Evolutionary conservation across 140 eudicot species (phyloP).

Genomic region (Flaveria floridana): DNA sequence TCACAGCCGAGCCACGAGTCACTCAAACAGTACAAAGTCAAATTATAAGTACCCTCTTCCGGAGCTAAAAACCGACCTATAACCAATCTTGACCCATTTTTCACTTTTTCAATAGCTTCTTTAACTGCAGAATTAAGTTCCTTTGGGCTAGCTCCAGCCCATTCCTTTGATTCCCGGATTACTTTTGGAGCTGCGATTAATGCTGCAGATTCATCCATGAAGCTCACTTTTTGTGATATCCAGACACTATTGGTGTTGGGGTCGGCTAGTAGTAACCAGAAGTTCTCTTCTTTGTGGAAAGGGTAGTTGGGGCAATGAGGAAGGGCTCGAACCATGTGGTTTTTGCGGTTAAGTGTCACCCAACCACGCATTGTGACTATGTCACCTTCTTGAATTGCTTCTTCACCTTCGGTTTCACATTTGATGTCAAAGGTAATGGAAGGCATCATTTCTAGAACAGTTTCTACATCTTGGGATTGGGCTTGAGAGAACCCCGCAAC

Average conservation of each 20-base stretch:
- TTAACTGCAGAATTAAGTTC: conserved; percentile 61
- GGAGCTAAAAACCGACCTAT: conserved; percentile 84
- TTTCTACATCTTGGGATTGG: conserved; percentile 72
- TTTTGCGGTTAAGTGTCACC: conserved; percentile 71
- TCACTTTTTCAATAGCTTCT: conserved; percentile 76
- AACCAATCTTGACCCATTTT: conserved; percentile 65
- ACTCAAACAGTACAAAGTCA: conserved; percentile 58
- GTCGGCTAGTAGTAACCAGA: conserved; percentile 82
- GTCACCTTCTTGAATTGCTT: conserved; percentile 91
- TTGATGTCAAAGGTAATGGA: conserved; percentile 58
- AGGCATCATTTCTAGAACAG: conserved; percentile 86
- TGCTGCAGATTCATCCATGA: conserved; percentile 93
- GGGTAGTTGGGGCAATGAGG: conserved; percentile 86
- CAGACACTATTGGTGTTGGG: conserved; percentile 65
- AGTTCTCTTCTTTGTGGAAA: conserved; percentile 76
- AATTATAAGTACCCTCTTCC: conserved; percentile 64
- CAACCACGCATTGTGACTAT: conserved; percentile 84
- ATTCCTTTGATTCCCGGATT: conserved; percentile 62
- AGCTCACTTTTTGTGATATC: conserved; percentile 81
- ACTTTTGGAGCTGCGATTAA: conserved; percentile 72
- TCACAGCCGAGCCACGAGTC: conserved; percentile 98
- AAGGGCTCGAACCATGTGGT: conserved; percentile 54
- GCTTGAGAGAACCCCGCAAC: conserved; percentile 58
- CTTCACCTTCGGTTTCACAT: conserved; percentile 94
- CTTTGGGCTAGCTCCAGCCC: conserved; percentile 68